Evolutionary conservation across 2,329 filamentous ascomycete species (phyloP).

Genomic region (Trichoderma sp.): DNA sequence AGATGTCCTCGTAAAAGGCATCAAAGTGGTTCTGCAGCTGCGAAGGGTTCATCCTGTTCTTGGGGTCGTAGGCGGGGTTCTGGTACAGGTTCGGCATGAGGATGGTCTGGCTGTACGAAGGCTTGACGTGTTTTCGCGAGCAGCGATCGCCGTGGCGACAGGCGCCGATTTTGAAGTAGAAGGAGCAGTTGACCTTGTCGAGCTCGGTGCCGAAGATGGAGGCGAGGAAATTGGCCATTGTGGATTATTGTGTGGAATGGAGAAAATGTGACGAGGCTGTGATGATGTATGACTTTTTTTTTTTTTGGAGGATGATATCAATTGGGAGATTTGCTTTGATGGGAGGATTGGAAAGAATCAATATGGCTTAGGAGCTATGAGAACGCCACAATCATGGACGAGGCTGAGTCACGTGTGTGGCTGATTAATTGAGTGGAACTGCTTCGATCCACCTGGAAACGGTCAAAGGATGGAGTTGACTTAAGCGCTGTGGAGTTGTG

Average conservation of each 20-base stretch:
- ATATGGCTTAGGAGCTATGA: neutral
- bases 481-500: neutral
- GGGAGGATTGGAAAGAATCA: conserved; percentile 25
- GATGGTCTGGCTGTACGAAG: conserved; percentile 95
- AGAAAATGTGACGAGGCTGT: neutral
- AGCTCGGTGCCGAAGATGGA: conserved; percentile 99
- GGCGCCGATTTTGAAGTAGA: conserved; percentile 97
- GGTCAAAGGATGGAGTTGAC: neutral
- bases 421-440: conserved; percentile 29
- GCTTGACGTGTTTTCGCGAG: conserved; percentile 98
- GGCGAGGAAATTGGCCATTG: conserved; percentile 96
- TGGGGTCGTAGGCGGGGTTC: conserved; percentile 95
- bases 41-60: conserved; percentile 93
- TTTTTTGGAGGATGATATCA: neutral
- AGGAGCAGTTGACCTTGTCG: conserved; percentile 99
- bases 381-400: conserved; percentile 29
- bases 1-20: conserved; percentile 99
- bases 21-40: conserved; percentile 99
- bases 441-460: neutral
- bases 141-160: conserved; percentile 98
- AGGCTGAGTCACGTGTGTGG: conserved; percentile 36
- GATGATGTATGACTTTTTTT: neutral
- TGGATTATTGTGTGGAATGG: neutral
- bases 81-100: conserved; percentile 98
- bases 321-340: neutral